A percentile compares a stretch with the other conserved stretches of the same genome.
phyloP scores from a whole-genome alignment of 805 yeast genomes.

The Torulaspora gathmanii region DNA sequence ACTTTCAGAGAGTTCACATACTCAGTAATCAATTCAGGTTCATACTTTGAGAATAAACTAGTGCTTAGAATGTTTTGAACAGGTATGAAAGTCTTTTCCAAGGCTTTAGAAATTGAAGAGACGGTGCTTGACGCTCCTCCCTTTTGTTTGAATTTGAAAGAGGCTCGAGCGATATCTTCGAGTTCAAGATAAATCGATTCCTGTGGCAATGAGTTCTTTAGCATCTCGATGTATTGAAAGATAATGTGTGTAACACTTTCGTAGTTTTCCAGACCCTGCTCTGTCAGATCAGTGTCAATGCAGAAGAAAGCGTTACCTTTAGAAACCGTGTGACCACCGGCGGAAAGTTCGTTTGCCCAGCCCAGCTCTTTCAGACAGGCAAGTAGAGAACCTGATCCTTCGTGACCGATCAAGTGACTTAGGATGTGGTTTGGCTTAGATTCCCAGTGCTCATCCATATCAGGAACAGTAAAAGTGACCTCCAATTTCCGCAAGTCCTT shows the following conservation, averaged over 20 bases:
- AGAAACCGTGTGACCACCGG: constrained; percentile 65
- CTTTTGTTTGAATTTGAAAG: constrained; percentile 80
- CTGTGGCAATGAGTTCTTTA: constrained; percentile 56
- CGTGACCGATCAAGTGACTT: constrained; percentile 88
- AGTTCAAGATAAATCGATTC: constrained; percentile 79
- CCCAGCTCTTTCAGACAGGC: constrained; percentile 63
- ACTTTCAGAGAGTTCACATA: constrained; percentile 49
- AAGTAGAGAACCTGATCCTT: constrained; percentile 79
- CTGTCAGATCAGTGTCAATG: constrained; percentile 72
- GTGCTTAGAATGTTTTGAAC: constrained; percentile 56
- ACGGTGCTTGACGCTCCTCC: constrained; percentile 66
- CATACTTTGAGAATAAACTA: constrained; percentile 53
- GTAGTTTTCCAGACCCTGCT: constrained; percentile 62
- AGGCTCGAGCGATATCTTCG: constrained; percentile 57
- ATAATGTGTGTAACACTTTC: constrained; percentile 51
- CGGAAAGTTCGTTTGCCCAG: constrained; percentile 75
- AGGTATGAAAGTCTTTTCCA: constrained; percentile 62
- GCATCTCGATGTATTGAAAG: constrained; percentile 70
- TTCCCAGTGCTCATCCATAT: constrained; percentile 61
- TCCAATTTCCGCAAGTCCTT: constrained; percentile 70
- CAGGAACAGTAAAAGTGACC: constrained; percentile 72
- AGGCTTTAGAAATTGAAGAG: constrained; percentile 54
- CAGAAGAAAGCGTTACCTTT: constrained; percentile 63
- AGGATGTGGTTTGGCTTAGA: constrained; percentile 65
- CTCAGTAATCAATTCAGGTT: constrained; percentile 48